phyloP scores from a whole-genome alignment of 371 early-diverging fungal species.

The Sporodiniella umbellata region DNA sequence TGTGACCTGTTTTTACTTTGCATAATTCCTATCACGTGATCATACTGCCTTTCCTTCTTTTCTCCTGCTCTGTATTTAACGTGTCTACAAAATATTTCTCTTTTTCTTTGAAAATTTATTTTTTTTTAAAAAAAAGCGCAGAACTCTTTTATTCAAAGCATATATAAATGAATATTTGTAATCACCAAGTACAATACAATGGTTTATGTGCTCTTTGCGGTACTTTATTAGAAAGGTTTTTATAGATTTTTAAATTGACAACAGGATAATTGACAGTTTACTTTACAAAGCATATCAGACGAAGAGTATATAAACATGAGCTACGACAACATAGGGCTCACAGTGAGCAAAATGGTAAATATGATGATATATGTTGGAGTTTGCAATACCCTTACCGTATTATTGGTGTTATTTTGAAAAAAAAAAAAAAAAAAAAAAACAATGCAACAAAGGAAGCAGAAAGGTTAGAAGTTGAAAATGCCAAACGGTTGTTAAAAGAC shows the following conservation, averaged over 20 bases:
- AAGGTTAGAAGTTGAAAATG: slow-evolving; percentile 70
- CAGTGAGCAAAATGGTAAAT: slow-evolving; percentile 60
- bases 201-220: slow-evolving; percentile 88
- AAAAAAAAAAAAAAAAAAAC: background rate
- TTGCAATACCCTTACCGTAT: no score
- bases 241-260: background rate
- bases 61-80: no score
- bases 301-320: slow-evolving; percentile 59
- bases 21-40: background rate
- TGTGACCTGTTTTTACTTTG: background rate
- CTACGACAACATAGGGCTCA: slow-evolving; percentile 72
- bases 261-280: background rate
- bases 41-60: background rate
- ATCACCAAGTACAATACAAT: slow-evolving; percentile 74
- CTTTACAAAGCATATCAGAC: background rate
- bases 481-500: slow-evolving; percentile 61
- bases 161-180: slow-evolving; percentile 47
- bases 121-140: background rate
- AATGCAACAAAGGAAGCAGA: slow-evolving; percentile 68
- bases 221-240: slow-evolving; percentile 54
- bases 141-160: background rate
- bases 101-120: background rate
- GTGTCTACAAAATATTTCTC: no score
- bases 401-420: no score
- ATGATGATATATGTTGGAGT: background rate